phyloP scores from a whole-genome alignment of 495 filamentous ascomycete species.

The Penicillium tannophilum region DNA sequence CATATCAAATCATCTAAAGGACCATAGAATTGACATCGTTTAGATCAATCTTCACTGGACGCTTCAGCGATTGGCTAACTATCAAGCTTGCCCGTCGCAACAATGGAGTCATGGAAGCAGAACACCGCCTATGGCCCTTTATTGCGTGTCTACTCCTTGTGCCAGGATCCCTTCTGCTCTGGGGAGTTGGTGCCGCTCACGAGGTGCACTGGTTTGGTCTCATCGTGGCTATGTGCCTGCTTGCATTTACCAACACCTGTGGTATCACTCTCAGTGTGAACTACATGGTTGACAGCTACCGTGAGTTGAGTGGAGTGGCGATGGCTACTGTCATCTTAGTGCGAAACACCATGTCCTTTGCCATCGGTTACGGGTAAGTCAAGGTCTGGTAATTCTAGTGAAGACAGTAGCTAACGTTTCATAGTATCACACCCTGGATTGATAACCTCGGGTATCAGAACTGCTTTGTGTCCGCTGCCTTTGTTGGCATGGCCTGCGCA shows the following conservation, averaged over 20 bases:
- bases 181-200: slow-evolving; percentile 69
- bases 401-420: background rate
- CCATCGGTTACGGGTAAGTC: slow-evolving; percentile 55
- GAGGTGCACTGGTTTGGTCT: slow-evolving; percentile 63
- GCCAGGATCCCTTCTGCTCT: slow-evolving; percentile 60
- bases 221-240: slow-evolving; percentile 62
- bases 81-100: slow-evolving; percentile 61
- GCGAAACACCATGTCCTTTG: slow-evolving; percentile 68
- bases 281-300: slow-evolving; percentile 66
- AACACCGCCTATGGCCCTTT: slow-evolving; percentile 67
- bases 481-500: slow-evolving; percentile 58
- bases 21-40: background rate
- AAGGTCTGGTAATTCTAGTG: background rate
- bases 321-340: slow-evolving; percentile 66
- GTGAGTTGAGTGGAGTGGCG: slow-evolving; percentile 62
- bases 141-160: slow-evolving; percentile 53
- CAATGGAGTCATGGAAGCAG: slow-evolving; percentile 62
- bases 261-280: slow-evolving; percentile 62
- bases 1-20: background rate
- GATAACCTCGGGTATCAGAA: slow-evolving; percentile 61
- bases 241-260: slow-evolving; percentile 59
- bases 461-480: slow-evolving; percentile 64
- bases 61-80: slow-evolving; percentile 61
- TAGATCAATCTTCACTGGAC: slow-evolving; percentile 52
- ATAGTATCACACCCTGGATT: slow-evolving; percentile 65